Percentiles rank a stretch among this genome's conserved stretches.
Conservation (phyloP, 1,284 basidiomycete genomes). For the Acaromyces ingoldii region DNA sequence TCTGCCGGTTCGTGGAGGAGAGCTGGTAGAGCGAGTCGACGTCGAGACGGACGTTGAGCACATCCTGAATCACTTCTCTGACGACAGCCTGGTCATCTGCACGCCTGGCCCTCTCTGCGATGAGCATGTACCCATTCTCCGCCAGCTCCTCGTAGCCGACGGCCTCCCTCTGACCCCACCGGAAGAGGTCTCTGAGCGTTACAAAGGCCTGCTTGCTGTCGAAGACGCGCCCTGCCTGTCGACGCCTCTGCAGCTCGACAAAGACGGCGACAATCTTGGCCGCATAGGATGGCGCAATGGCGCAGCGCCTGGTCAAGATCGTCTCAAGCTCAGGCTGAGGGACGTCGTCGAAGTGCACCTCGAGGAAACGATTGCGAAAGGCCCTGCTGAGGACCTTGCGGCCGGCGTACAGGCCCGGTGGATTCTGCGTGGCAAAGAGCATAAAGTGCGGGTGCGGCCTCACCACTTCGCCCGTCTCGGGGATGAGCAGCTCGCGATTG, state of each 20-base stretch:
- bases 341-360: slow-evolving; percentile 96
- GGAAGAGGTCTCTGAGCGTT: slow-evolving; percentile 91
- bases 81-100: slow-evolving; percentile 82
- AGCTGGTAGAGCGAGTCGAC: slow-evolving; percentile 57
- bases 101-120: slow-evolving; percentile 83
- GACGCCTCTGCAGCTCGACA: slow-evolving; percentile 82
- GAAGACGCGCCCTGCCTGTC: slow-evolving; percentile 86
- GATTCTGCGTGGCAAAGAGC: slow-evolving; percentile 98
- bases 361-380: slow-evolving; percentile 96
- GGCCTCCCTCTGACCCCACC: slow-evolving; percentile 83
- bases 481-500: slow-evolving; percentile 91
- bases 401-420: slow-evolving; percentile 93
- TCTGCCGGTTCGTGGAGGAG: slow-evolving; percentile 19
- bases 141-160: slow-evolving; percentile 89
- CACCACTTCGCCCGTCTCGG: slow-evolving; percentile 93
- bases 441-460: slow-evolving; percentile 93
- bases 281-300: slow-evolving; percentile 61
- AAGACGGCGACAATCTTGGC: slow-evolving; percentile 88
- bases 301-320: slow-evolving; percentile 57
- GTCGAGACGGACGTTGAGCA: slow-evolving; percentile 84
- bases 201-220: slow-evolving; percentile 97
- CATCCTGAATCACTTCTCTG: slow-evolving; percentile 82
- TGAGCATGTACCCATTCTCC: slow-evolving; percentile 93
- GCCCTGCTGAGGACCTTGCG: slow-evolving; percentile 92
- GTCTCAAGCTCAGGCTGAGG: slow-evolving; percentile 88